Base-by-base conservation (phyloP, 139 green algal species). In the Coccomyxa sp. region DNA sequence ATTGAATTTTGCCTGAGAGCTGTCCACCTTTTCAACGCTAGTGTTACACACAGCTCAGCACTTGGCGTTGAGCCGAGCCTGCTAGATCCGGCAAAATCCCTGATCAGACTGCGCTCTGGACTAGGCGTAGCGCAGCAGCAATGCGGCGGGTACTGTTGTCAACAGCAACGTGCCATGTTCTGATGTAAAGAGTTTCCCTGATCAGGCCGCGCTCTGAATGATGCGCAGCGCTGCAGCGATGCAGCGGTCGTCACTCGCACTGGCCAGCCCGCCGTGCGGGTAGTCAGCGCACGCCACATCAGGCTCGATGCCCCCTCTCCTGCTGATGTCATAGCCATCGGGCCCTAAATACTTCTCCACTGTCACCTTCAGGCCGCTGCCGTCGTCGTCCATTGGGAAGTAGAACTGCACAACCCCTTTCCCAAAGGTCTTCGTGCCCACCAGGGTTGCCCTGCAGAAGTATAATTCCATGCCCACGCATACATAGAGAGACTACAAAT, bases 351-450 rank as follows among this genome's bases (percentile, higher is more conserved):
- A 93, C 81, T 93, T 93, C 39, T 83, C 74, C 4, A 93, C 89
- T 10, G 90, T 94, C 9, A 94, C 78, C 54, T 90, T 89, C n/a
- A 94, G 79, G 0, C 89, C 89, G 29, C 81, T 83, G 82, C 86
- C 88, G 64, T 88, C 80, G 68, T 88, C 82, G 24, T 36, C 55
- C 79, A 92, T 79, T 8, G 85, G 87, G 74, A 93, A 94, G 70
- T 86, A 93, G 78, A 90, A 92, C 81, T 93, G 81, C 39, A 92
- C 81, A 64, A 90, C 75, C 1, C 89, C 89, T 73, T 93, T 91
- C 50, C 85, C 87, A 81, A 90, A 92, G 9, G 89, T 90, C 44
- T 83, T 73, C 81, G 90, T 82, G 18, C 89, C 89, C 9, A 93
- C 38, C 33, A 92, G 31, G 31, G 35, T 36, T 12, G 68, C 79